A percentile compares a stretch with the other conserved stretches of the same genome.
These are phyloP conservation scores for Beta lomatogona DNA, from an alignment of 179 eudicot species.

Conservation along the genomic window DNA sequence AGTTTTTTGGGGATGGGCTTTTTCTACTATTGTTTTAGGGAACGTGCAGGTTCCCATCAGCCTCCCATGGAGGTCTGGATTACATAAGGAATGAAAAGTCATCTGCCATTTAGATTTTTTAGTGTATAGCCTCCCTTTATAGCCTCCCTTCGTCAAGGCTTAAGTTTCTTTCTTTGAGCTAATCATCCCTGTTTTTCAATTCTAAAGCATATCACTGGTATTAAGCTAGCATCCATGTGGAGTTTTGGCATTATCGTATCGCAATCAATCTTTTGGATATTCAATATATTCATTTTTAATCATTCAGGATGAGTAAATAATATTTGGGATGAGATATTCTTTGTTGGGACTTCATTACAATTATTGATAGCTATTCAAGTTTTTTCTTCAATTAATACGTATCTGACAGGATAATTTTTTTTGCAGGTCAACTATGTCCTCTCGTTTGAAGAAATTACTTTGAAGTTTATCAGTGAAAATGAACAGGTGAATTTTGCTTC, in stretches of 20 bases:
- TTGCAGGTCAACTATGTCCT: slow-evolving; percentile 85
- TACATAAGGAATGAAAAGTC: no score
- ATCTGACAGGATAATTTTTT: slow-evolving; percentile 10
- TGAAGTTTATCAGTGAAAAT: slow-evolving; percentile 85
- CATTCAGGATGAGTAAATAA: neutral
- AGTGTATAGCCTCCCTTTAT: no score
- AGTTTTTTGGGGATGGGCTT: no score
- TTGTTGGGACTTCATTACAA: neutral
- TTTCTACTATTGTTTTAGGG: no score
- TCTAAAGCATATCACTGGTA: no score
- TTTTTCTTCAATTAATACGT: neutral
- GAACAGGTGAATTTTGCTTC: slow-evolving; percentile 66
- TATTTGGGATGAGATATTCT: neutral
- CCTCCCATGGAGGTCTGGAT: no score
- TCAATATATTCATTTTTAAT: neutral
- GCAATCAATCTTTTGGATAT: neutral
- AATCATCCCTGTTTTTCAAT: no score
- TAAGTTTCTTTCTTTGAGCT: no score
- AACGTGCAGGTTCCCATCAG: no score
- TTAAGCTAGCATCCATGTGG: neutral
- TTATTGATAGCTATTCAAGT: slow-evolving; percentile 1
- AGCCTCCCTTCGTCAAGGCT: no score
- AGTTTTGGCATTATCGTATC: neutral
- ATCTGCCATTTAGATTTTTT: no score
- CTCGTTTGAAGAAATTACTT: slow-evolving; percentile 94